Conservation (phyloP, 202 grass and related monocot genomes). For the Musa balbisiana region DNA sequence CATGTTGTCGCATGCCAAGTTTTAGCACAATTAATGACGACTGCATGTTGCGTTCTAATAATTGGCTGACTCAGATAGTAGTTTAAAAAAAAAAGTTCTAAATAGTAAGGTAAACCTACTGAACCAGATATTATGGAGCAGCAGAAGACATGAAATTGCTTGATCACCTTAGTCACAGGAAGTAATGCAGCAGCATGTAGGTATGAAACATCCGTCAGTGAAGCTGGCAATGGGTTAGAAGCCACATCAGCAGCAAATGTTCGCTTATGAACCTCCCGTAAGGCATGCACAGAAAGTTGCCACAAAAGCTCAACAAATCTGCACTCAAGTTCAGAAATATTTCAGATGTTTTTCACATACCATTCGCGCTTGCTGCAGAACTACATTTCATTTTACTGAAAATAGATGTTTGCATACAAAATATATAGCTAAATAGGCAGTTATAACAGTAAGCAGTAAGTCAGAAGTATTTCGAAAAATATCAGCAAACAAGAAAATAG, state of each 20-base stretch:
- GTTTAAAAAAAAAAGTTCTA: too few relatives aligned
- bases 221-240: constrained; percentile 75
- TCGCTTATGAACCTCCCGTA: constrained; percentile 97
- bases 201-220: constrained; percentile 95
- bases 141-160: not conserved
- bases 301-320: constrained; percentile 99
- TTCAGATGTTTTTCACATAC: not conserved
- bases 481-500: too few relatives aligned
- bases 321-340: constrained; percentile 13
- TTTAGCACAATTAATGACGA: too few relatives aligned
- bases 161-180: constrained; percentile 72
- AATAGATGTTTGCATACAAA: too few relatives aligned
- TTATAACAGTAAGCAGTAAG: too few relatives aligned
- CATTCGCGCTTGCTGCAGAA: too few relatives aligned
- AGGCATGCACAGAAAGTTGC: constrained; percentile 96
- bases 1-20: too few relatives aligned
- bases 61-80: too few relatives aligned
- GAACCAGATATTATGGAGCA: not conserved
- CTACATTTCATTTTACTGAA: too few relatives aligned
- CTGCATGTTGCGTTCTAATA: too few relatives aligned
- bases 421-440: too few relatives aligned
- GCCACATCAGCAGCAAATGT: constrained; percentile 73
- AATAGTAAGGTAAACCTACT: not conserved
- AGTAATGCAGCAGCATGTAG: constrained; percentile 93
- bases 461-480: too few relatives aligned